Evolutionary conservation across 345 rosid genomes (phyloP).

Genomic region (Syzygium aromaticum): DNA sequence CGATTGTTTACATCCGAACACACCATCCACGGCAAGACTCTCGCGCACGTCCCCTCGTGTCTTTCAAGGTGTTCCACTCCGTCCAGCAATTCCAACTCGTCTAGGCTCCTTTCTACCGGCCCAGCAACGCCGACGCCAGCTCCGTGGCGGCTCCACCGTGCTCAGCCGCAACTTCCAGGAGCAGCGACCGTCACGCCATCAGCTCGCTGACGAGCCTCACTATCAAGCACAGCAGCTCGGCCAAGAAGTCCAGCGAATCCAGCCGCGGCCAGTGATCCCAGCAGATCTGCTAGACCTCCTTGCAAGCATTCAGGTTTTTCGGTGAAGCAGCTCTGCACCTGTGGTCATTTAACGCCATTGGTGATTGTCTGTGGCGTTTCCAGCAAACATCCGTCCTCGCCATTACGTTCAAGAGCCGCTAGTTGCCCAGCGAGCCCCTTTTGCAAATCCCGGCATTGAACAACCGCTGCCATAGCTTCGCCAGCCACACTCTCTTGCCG

Average conservation of each 20-base stretch:
- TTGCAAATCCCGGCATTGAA: neutral
- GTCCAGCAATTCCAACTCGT: no score
- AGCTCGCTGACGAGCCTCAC: rapidly evolving
- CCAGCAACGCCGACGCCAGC: neutral
- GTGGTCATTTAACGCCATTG: neutral
- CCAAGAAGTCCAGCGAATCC: neutral
- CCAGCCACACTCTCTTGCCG: neutral
- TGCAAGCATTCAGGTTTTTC: neutral
- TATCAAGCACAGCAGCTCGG: neutral
- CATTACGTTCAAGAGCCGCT: neutral
- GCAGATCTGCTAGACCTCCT: neutral
- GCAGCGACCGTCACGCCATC: rapidly evolving
- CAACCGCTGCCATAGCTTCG: neutral
- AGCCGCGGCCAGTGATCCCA: neutral
- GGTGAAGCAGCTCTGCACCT: neutral
- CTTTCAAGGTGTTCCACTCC: no score
- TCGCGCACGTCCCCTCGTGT: no score
- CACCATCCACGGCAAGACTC: no score
- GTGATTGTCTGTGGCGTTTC: neutral
- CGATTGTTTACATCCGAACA: no score
- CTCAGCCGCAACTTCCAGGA: neutral
- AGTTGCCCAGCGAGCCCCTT: neutral
- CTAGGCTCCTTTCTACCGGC: no score
- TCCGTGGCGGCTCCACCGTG: rapidly evolving
- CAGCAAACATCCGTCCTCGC: neutral